Conservation (phyloP, 2,329 filamentous ascomycete species). For the Beauveria sp. region DNA sequence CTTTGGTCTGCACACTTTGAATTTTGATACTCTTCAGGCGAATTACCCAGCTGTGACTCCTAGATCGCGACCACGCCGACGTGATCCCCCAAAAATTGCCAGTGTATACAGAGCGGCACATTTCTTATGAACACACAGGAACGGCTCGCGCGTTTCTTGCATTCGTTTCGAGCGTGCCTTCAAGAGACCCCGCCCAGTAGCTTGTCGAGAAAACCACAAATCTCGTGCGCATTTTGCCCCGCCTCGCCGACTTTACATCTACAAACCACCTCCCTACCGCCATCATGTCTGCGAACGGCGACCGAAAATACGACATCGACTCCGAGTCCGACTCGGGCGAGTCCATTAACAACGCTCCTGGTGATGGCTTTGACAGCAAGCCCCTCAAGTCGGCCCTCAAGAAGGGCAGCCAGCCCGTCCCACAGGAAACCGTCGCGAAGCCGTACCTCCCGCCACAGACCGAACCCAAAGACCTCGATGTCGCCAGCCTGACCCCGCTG, state of each 20-base stretch:
- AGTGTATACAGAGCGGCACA: neutral
- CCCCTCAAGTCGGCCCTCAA: slow-evolving; percentile 80
- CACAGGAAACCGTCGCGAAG: slow-evolving; percentile 46
- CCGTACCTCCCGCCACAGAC: slow-evolving; percentile 74
- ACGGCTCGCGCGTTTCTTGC: neutral
- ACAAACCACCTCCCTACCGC: slow-evolving; percentile 14
- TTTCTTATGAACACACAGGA: neutral
- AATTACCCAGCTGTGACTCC: slow-evolving; percentile 23
- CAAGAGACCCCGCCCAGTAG: slow-evolving; percentile 5
- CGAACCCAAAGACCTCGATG: slow-evolving; percentile 80
- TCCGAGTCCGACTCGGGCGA: slow-evolving; percentile 63
- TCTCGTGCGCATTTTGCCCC: slow-evolving; percentile 14
- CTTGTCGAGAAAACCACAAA: slow-evolving; percentile 8
- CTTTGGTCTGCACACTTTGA: slow-evolving; percentile 33
- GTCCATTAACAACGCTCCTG: slow-evolving; percentile 49
- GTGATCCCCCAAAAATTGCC: neutral
- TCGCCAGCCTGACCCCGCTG: slow-evolving; percentile 71
- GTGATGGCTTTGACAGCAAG: slow-evolving; percentile 55
- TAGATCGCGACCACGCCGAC: slow-evolving; percentile 16
- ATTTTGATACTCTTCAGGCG: slow-evolving; percentile 31
- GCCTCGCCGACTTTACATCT: slow-evolving; percentile 9
- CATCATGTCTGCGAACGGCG: slow-evolving; percentile 50
- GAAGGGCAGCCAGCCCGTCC: slow-evolving; percentile 52
- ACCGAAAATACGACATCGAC: slow-evolving; percentile 62
- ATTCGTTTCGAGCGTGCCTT: neutral